Percentiles rank a stretch among this genome's conserved stretches.
phyloP scores from a whole-genome alignment of 306 rosid genomes.

The Citrullus mucosospermus region DNA sequence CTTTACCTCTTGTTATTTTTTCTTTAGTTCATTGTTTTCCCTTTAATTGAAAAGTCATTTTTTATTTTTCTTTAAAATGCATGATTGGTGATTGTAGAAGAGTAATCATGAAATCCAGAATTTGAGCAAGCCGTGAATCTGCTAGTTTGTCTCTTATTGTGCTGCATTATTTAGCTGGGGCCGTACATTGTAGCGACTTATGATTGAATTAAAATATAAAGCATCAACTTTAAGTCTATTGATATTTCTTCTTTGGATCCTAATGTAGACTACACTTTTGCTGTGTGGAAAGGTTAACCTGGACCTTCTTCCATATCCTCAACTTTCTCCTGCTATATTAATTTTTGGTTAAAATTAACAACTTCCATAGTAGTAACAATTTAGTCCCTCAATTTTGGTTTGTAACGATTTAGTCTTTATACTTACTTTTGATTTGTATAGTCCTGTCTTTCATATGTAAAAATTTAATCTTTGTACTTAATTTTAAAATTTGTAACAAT shows the following conservation, averaged over 20 bases:
- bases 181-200: background rate
- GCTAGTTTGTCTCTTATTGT: background rate
- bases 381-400: too few relatives aligned
- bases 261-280: background rate
- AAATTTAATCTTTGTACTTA: too few relatives aligned
- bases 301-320: background rate
- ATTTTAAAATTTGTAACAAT: too few relatives aligned
- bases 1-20: background rate
- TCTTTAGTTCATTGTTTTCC: background rate
- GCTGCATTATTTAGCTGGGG: background rate
- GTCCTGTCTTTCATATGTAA: too few relatives aligned
- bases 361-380: too few relatives aligned
- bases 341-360: too few relatives aligned
- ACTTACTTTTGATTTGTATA: too few relatives aligned
- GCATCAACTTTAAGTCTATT: background rate
- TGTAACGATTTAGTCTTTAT: too few relatives aligned
- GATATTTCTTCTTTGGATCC: background rate
- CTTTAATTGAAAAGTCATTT: background rate
- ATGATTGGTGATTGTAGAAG: background rate
- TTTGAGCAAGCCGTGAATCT: background rate
- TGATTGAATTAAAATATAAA: background rate
- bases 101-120: background rate
- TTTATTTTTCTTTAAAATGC: background rate
- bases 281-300: background rate
- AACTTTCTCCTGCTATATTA: background rate